Evolutionary conservation across 441 rosid genomes (phyloP).

Genomic region (Geranium incanum): DNA sequence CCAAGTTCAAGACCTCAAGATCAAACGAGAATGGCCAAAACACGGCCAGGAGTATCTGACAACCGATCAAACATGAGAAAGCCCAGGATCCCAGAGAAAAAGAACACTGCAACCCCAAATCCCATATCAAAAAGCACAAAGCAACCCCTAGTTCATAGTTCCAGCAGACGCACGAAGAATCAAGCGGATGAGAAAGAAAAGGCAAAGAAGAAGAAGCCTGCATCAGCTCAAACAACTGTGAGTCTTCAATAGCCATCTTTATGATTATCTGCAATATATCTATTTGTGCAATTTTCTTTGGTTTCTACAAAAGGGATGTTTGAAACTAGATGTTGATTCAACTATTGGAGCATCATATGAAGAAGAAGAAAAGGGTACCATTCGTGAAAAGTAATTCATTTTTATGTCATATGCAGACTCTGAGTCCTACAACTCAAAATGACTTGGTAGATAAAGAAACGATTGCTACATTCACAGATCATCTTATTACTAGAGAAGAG

Average conservation of each 20-base stretch:
- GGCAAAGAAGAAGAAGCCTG: slow-evolving; percentile 17
- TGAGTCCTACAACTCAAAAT: slow-evolving; percentile 21
- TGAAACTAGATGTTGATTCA: not conserved
- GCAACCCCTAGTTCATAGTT: slow-evolving; percentile 8
- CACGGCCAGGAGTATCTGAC: slow-evolving; percentile 30
- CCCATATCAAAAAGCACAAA: slow-evolving; percentile 18
- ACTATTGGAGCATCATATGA: not conserved
- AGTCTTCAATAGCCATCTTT: slow-evolving; percentile 20
- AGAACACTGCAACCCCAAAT: slow-evolving; percentile 18
- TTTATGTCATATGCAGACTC: slow-evolving; percentile 34
- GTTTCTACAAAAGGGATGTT: too few relatives aligned
- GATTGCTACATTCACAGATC: slow-evolving; percentile 19
- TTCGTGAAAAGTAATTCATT: slow-evolving; percentile 5
- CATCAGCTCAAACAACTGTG: slow-evolving; percentile 25
- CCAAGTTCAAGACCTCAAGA: slow-evolving; percentile 34
- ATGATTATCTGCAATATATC: not conserved
- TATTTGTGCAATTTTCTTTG: not conserved
- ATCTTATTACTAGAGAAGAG: slow-evolving; percentile 23
- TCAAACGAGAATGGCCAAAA: slow-evolving; percentile 23
- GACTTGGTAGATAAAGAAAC: slow-evolving; percentile 20
- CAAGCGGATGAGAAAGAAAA: slow-evolving; percentile 22
- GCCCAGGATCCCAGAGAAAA: slow-evolving; percentile 22
- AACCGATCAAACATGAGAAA: slow-evolving; percentile 26
- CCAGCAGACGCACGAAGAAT: slow-evolving; percentile 21
- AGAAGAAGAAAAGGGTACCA: not conserved